phyloP scores from a whole-genome alignment of 2,329 filamentous ascomycete species.

The Juglanconis sp. region DNA sequence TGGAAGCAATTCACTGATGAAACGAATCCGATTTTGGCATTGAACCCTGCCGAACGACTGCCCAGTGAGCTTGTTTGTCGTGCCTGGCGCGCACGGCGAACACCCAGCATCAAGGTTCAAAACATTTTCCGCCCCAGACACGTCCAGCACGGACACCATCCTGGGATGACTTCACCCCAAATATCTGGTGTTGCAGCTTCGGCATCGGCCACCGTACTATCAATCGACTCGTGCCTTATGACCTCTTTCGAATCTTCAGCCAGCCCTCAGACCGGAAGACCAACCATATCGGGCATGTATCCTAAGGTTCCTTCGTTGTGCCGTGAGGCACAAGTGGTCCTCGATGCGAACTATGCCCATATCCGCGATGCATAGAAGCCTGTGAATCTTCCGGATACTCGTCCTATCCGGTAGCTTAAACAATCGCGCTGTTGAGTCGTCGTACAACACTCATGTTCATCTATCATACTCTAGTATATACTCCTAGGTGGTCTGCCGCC shows the following conservation, averaged over 20 bases:
- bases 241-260: background rate
- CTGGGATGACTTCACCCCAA: background rate
- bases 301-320: too few relatives aligned
- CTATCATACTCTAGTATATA: background rate
- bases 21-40: too few relatives aligned
- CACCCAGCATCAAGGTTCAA: conserved; percentile 8
- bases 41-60: background rate
- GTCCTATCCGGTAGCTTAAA: background rate
- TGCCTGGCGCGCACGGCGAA: background rate
- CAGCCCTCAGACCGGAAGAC: background rate
- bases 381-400: background rate
- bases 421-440: background rate
- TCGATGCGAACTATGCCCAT: background rate
- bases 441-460: too few relatives aligned
- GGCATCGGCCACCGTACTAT: background rate
- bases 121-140: conserved; percentile 7
- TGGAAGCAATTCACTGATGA: too few relatives aligned
- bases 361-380: background rate
- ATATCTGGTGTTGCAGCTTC: background rate
- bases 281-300: background rate
- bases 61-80: background rate
- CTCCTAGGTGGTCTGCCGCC: background rate
- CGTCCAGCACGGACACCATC: conserved; percentile 1
- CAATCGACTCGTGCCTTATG: background rate
- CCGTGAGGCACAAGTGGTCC: too few relatives aligned